Percentiles rank a stretch among this genome's conserved stretches.
Evolutionary conservation across 306 rosid species (phyloP).

Genomic region (Cajanus cajan): DNA sequence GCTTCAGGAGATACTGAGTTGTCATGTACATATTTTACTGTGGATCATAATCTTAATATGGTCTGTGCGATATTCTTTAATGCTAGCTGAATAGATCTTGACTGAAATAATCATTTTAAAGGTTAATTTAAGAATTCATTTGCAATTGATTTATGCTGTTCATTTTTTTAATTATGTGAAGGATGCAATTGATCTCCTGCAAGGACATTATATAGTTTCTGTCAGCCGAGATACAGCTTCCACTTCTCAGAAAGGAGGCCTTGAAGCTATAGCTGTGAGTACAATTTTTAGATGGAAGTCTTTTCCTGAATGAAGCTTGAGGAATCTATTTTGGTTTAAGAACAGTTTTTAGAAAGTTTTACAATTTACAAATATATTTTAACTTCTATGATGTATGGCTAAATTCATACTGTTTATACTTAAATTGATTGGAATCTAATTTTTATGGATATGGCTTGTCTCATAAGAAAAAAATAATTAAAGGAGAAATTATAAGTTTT

Average conservation of each 20-base stretch:
- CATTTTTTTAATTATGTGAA: conserved; percentile 39
- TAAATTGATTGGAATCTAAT: conserved; percentile 3
- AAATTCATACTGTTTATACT: conserved; percentile 11
- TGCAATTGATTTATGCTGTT: conserved; percentile 8
- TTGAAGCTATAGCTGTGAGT: conserved; percentile 96
- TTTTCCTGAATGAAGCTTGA: not conserved
- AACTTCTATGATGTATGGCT: not conserved
- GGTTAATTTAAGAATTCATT: conserved; percentile 12
- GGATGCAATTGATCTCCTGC: conserved; percentile 98
- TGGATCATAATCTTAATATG: conserved; percentile 5
- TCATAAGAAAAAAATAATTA: not conserved
- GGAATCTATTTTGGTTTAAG: conserved; percentile 23
- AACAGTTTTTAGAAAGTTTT: conserved; percentile 1
- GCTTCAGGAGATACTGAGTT: conserved; percentile 14
- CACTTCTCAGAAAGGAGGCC: conserved; percentile 75
- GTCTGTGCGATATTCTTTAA: conserved; percentile 2
- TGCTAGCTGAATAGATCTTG: not conserved
- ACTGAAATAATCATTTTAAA: not conserved
- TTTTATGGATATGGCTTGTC: conserved; percentile 15
- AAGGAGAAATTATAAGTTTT: not conserved
- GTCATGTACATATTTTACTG: conserved; percentile 6
- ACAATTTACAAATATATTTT: conserved; percentile 9
- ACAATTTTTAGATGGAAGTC: conserved; percentile 22
- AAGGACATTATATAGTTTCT: conserved; percentile 94
- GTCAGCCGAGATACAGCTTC: conserved; percentile 69